Evolutionary conservation across 192 early-diverging fungal genomes (phyloP).

Genomic region (Powellomyces hirtus): DNA sequence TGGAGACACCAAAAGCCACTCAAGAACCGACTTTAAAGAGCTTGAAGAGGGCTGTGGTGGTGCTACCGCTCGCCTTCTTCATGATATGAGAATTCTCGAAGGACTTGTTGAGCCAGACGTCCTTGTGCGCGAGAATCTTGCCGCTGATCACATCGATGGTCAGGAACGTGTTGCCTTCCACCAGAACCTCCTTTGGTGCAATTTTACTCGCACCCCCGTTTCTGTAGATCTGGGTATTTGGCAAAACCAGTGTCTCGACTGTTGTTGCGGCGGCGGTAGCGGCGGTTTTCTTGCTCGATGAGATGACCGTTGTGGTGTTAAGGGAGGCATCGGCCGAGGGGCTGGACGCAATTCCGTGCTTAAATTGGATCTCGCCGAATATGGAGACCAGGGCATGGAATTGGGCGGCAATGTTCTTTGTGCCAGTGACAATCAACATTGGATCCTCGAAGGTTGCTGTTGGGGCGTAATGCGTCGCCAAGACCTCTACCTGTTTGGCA

Average conservation of each 20-base stretch:
- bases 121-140: not conserved
- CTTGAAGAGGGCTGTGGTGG: not conserved
- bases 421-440: not conserved
- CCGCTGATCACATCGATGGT: not conserved
- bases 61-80: not conserved
- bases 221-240: conserved; percentile 6
- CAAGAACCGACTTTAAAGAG: not conserved
- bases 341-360: not conserved
- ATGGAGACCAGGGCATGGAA: conserved; percentile 2
- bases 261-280: not conserved
- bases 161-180: not conserved
- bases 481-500: not conserved
- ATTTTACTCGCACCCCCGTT: not conserved
- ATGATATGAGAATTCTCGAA: not conserved
- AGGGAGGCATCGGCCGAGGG: not conserved
- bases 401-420: not conserved
- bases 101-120: conserved; percentile 1
- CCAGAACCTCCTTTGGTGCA: not conserved
- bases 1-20: no score
- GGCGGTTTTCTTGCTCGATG: not conserved
- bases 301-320: not conserved
- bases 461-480: not conserved
- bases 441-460: conserved; percentile 4
- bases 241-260: not conserved
- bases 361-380: not conserved